Conservation (phyloP, 208 protist genomes). For the Naegleria gruberi region DNA sequence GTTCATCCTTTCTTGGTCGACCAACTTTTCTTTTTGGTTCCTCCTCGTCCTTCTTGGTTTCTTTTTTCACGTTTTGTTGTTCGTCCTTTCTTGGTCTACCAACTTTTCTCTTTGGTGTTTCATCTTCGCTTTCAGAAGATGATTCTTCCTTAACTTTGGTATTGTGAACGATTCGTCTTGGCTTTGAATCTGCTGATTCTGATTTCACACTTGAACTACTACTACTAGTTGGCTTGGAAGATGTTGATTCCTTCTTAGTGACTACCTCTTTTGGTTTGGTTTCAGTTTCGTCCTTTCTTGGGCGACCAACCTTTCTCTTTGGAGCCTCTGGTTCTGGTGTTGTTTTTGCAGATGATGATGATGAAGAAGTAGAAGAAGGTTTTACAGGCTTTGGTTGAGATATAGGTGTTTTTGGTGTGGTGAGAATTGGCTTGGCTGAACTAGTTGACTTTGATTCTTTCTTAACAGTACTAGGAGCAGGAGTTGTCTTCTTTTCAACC, state of each 20-base stretch:
- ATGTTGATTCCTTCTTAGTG: not conserved
- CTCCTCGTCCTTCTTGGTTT: too few species aligned
- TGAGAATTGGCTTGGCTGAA: not conserved
- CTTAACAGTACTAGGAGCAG: not conserved
- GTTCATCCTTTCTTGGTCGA: not conserved
- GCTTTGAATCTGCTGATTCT: not conserved
- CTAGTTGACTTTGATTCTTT: not conserved
- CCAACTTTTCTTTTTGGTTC: not conserved
- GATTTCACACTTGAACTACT: too few species aligned
- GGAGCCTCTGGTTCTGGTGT: not conserved
- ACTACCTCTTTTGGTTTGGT: not conserved
- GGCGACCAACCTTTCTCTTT: not conserved
- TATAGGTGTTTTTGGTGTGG: not conserved
- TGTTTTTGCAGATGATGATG: not conserved
- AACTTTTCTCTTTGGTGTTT: not conserved
- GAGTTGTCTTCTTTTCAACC: not conserved
- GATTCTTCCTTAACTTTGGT: not conserved
- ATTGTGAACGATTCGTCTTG: not conserved
- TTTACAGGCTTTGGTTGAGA: not conserved
- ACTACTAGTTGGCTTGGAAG: too few species aligned
- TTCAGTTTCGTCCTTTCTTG: not conserved
- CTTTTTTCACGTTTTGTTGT: too few species aligned
- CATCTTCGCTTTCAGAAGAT: not conserved
- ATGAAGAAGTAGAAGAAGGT: not conserved
- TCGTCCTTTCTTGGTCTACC: not conserved